Evolutionary conservation across 164 flowering plant genomes (phyloP), one percentile per base, ranked within the genome.

Genomic region (Tetracentron sinense): DNA sequence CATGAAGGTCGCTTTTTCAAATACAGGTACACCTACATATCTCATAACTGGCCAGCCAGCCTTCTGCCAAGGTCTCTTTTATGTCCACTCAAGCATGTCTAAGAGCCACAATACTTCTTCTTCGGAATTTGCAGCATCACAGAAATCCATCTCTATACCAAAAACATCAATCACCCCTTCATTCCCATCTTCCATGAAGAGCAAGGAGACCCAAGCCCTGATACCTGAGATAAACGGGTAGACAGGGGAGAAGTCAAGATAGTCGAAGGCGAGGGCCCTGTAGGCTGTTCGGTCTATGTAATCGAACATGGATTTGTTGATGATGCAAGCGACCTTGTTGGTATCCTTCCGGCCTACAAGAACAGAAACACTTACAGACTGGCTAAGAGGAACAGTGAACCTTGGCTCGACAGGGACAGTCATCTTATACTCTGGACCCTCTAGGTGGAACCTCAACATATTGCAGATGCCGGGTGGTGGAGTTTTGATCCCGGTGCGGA

Each of bases 71-170:
- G n/a, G n/a, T n/a, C n/a, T n/a, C n/a, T n/a, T 71, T 86, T 75
- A 86, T 65, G 79, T 82, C 97, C 97, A 92, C 65, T 92, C 96
- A 58, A 92, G 96, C 86, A 88, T 83, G 77, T 90, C 97, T 15
- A 92, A 67, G 33, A 92, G 80, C 96, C 98, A 88, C 59, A 92
- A 68, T 21, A 92, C 94, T 77, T 88, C 92, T 0, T 81, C 83
- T 74, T 87, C 82, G 5, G 86, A 71, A 69, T 69, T 86, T 16
- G 98, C 97, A 62, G 78, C 91, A 69, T 92, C 98, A 58, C 88
- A 81, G 70, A 92, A 92, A 68, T 92, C 98, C 76, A 92, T 73
- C 63, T 86, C 85, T 49, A 92, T 80, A 51, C 92, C 98, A 65
- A 88, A 88, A 11, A 92, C 97, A 82, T 86, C 83, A 53, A 84